Percentiles rank a stretch among this genome's conserved stretches.
Conservation (phyloP, 2,329 filamentous ascomycete species). For the Talaromyces sp. region DNA sequence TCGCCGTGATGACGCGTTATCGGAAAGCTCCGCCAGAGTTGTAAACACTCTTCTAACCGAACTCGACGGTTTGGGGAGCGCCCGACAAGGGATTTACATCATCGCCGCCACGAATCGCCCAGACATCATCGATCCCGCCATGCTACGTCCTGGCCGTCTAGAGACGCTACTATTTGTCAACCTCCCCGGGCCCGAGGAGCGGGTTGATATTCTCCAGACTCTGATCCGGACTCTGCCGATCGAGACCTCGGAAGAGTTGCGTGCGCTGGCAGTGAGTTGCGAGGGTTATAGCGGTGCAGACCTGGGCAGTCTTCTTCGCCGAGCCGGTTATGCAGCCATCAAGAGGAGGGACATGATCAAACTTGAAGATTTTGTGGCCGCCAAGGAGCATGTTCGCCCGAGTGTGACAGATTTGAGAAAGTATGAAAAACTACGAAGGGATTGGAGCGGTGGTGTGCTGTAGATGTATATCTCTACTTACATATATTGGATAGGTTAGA, state of each 20-base stretch:
- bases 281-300: slow-evolving; percentile 72
- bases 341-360: slow-evolving; percentile 45
- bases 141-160: slow-evolving; percentile 85
- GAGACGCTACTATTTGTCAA: slow-evolving; percentile 88
- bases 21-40: slow-evolving; percentile 79
- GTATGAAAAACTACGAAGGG: slow-evolving; percentile 52
- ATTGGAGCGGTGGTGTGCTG: slow-evolving; percentile 36
- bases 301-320: slow-evolving; percentile 54
- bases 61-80: slow-evolving; percentile 73
- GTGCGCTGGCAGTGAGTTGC: slow-evolving; percentile 66
- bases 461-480: neutral
- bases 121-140: slow-evolving; percentile 93
- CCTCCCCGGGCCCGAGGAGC: slow-evolving; percentile 70
- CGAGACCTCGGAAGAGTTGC: slow-evolving; percentile 52
- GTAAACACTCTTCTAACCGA: slow-evolving; percentile 95
- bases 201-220: slow-evolving; percentile 79
- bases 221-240: slow-evolving; percentile 50
- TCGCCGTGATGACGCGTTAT: slow-evolving; percentile 69
- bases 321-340: slow-evolving; percentile 56
- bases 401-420: slow-evolving; percentile 55
- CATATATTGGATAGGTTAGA: neutral
- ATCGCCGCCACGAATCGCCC: slow-evolving; percentile 93
- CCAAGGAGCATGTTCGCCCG: slow-evolving; percentile 36
- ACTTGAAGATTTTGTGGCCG: slow-evolving; percentile 38
- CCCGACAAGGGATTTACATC: slow-evolving; percentile 81